Conservation (phyloP, 306 rosid species). For the Inga oerstediana region DNA sequence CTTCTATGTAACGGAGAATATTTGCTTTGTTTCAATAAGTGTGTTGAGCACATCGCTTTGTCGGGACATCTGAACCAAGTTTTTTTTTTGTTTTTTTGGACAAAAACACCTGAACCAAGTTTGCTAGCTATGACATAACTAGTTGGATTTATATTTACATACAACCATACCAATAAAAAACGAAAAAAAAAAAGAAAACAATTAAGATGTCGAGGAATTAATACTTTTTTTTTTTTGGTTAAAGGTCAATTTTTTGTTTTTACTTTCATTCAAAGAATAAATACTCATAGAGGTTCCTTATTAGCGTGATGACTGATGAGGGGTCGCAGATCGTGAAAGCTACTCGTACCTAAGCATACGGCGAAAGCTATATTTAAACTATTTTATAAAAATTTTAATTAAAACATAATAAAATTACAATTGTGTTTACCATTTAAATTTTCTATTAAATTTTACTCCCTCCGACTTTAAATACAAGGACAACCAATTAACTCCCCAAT, state of each 20-base stretch:
- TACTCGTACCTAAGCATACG: background rate
- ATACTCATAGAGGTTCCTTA: too few relatives aligned
- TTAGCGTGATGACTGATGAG: background rate
- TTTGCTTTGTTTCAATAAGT: background rate
- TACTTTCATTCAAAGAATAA: background rate
- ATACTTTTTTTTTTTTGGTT: background rate
- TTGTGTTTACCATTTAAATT: too few relatives aligned
- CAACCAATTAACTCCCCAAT: too few relatives aligned
- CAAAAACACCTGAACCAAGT: background rate
- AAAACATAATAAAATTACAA: too few relatives aligned
- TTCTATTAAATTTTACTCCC: background rate
- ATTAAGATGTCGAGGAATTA: background rate
- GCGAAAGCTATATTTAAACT: background rate
- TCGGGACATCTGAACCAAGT: background rate
- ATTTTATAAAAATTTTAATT: too few relatives aligned
- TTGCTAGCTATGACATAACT: too few relatives aligned
- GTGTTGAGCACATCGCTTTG: background rate
- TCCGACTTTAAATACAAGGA: too few relatives aligned
- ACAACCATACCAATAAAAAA: too few relatives aligned
- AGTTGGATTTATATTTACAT: too few relatives aligned
- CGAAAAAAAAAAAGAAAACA: too few relatives aligned
- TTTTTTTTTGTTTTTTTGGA: too few relatives aligned
- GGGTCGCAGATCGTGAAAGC: background rate
- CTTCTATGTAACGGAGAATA: background rate
- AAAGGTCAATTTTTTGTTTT: background rate